Conservation (phyloP, 257 asterid genomes). For the Asclepias syriaca region DNA sequence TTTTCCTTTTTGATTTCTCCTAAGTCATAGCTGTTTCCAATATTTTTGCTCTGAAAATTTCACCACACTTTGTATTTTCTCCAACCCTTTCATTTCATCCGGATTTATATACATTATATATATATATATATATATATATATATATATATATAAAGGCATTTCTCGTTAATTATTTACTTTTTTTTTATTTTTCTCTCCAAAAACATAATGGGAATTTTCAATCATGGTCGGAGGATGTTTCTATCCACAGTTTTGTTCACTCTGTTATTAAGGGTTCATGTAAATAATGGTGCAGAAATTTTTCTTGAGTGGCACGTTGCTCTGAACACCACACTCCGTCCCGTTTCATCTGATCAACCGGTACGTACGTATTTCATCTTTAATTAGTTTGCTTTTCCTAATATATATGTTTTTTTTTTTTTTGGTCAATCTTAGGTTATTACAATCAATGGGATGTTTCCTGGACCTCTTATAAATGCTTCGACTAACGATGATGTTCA, state of each 20-base stretch:
- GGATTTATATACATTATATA: background rate
- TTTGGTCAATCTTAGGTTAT: slow-evolving; percentile 37
- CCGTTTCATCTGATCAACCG: slow-evolving; percentile 39
- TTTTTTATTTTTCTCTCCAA: too few relatives aligned
- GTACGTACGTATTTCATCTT: slow-evolving; percentile 20
- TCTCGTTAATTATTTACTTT: background rate
- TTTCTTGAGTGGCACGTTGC: slow-evolving; percentile 55
- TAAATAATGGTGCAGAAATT: slow-evolving; percentile 31
- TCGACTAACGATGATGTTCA: slow-evolving; percentile 57
- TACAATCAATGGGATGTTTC: slow-evolving; percentile 63
- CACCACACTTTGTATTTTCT: background rate
- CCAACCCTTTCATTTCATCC: background rate
- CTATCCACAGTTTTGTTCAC: background rate
- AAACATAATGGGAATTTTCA: background rate
- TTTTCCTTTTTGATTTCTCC: background rate
- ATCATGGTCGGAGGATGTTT: background rate
- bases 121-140: too few relatives aligned
- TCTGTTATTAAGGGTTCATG: background rate
- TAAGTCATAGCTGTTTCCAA: background rate
- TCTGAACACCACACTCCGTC: slow-evolving; percentile 29
- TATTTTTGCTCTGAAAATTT: background rate
- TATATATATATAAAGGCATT: too few relatives aligned
- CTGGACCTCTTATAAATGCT: slow-evolving; percentile 69
- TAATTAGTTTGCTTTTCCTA: background rate
- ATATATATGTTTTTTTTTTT: background rate